These are phyloP conservation scores for Flaveria sonorensis DNA, from an alignment of 129 eudicot species.

Conservation along the genomic window DNA sequence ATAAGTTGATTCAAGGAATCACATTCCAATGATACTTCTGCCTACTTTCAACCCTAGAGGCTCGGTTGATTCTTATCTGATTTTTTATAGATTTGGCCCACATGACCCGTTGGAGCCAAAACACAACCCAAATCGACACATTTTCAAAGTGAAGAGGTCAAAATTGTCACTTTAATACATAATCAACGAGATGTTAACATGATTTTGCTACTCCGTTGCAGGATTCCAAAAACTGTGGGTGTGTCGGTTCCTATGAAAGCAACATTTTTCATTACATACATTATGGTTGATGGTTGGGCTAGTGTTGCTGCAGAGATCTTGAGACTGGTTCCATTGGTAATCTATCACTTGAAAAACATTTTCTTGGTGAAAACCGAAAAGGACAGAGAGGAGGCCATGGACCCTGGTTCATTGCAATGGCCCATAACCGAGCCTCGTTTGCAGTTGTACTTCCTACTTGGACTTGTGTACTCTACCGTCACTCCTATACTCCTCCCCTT, in stretches of 20 bases:
- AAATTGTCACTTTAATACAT: background rate
- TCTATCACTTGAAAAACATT: conserved; percentile 75
- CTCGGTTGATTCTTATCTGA: background rate
- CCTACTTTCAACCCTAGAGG: background rate
- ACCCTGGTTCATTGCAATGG: conserved; percentile 71
- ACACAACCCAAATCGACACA: background rate
- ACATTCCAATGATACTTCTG: background rate
- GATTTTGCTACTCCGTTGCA: conserved; percentile 25
- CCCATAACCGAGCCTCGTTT: conserved; percentile 76
- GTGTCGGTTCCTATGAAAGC: conserved; percentile 93
- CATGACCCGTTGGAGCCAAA: background rate
- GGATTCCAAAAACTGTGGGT: conserved; percentile 86
- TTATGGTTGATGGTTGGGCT: conserved; percentile 97
- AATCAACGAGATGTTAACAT: conserved; percentile 3
- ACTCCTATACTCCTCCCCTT: conserved; percentile 88
- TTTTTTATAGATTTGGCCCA: background rate
- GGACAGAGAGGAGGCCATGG: conserved; percentile 89
- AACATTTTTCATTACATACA: conserved; percentile 76
- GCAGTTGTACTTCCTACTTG: conserved; percentile 81
- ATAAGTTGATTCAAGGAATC: background rate
- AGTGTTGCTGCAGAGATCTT: conserved; percentile 83
- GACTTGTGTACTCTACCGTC: conserved; percentile 75
- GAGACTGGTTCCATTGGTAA: conserved; percentile 62
- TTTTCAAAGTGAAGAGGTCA: background rate
- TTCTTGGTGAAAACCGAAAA: conserved; percentile 84